Base-by-base conservation (phyloP, 352 stramenopile species). In the Globisporangium sylvaticum region DNA sequence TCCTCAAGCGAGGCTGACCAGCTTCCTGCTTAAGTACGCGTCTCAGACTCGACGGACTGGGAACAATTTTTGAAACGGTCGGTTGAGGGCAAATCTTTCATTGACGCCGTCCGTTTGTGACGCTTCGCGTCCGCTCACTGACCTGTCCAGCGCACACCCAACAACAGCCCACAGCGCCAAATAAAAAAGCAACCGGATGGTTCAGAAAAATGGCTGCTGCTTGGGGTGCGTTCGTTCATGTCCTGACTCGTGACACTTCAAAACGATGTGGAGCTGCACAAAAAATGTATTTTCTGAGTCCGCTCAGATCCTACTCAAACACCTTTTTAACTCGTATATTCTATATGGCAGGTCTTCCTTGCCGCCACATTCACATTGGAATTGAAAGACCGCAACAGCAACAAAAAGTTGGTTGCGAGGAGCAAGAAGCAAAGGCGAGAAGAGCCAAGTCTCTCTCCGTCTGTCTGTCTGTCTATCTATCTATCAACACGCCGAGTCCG, bases 171-270 rank as follows among this genome's bases (percentile, higher is more conserved):
- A 32, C 31, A 37, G 10, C 31, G 10, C 4, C 4, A 18, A 7
- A 4, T 12, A 44, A 12, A 57, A 37, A 20, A 34, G 4, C 22
- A 14, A 20, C 15, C 54, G 44, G 8, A 59, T 59, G 54, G 54
- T 44, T 59, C 54, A 59, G 54, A 39, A 58, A 57, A 44, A 44
- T 37, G 31, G 31, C 31, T 37, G 50, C 50, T 57, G 50, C 50
- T 56, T 56, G 50, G 50, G 10, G 50, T 27, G 50, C 22, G 4
- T 56, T 56, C 27, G 24, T 57, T 57, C 52, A 34, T 20, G 14
- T 18, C 22, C 24, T 42, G 29, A 34, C n/a, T 57, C 50, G 50
- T 39, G 20, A 37, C 29, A 61, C 7, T 15, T 22, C 44, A 24
- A 24, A 53, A 27, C 2, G 8, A 1, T 37, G 31, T 37, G 31